A percentile compares a stretch with the other conserved stretches of the same genome.
Evolutionary conservation across 345 rosid genomes (phyloP).

Genomic region (Bruguiera gymnorhiza): DNA sequence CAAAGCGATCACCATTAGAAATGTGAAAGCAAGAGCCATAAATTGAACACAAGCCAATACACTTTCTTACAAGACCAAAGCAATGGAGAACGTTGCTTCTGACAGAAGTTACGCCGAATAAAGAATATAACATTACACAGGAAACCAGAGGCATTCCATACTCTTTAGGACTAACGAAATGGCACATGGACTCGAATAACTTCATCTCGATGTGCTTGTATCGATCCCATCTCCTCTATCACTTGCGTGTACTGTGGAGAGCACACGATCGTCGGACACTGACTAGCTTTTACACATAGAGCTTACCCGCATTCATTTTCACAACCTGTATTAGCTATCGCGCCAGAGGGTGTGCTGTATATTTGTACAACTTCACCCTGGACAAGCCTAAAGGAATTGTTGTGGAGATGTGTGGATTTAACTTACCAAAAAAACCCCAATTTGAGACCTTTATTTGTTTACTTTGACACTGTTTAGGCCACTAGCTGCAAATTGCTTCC

Average conservation of each 20-base stretch:
- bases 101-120: slow-evolving; percentile 11
- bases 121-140: slow-evolving; percentile 11
- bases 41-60: neutral
- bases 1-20: too few relatives aligned
- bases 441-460: slow-evolving; percentile 13
- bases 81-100: slow-evolving; percentile 31
- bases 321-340: slow-evolving; percentile 28
- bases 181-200: slow-evolving; percentile 59
- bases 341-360: slow-evolving; percentile 50
- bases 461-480: slow-evolving; percentile 10
- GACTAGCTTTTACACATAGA: slow-evolving; percentile 19
- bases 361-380: slow-evolving; percentile 76
- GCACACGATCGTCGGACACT: slow-evolving; percentile 3
- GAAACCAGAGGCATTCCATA: slow-evolving; percentile 50
- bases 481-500: slow-evolving; percentile 79
- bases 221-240: slow-evolving; percentile 12
- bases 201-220: slow-evolving; percentile 57
- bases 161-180: slow-evolving; percentile 19
- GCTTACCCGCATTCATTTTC: slow-evolving; percentile 39
- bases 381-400: slow-evolving; percentile 35
- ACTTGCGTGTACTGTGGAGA: slow-evolving; percentile 19
- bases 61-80: slow-evolving; percentile 30
- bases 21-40: neutral
- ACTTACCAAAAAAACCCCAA: slow-evolving; percentile 21
- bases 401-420: slow-evolving; percentile 23